phyloP scores from a whole-genome alignment of 1,139 yeast species.

The Sugiyamaella pinicola region DNA sequence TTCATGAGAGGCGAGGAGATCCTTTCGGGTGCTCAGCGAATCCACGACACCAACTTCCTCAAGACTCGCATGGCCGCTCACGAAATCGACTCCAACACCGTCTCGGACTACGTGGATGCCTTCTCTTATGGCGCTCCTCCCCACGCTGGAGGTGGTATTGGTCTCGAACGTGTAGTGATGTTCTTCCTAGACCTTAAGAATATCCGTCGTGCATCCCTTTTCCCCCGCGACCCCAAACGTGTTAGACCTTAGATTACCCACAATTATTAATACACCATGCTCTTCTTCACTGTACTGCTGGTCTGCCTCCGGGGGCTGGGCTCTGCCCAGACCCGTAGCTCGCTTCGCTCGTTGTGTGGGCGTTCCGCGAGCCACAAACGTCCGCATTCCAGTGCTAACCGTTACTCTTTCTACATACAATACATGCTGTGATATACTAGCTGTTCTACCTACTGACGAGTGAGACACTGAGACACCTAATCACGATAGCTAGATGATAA shows the following conservation, averaged over 20 bases:
- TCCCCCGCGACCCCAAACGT: conserved; percentile 99
- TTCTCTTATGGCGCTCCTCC: conserved; percentile 96
- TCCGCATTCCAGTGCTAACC: too few species aligned
- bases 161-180: conserved; percentile 98
- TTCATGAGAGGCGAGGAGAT: conserved; percentile 99
- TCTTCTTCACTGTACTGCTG: too few species aligned
- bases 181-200: conserved; percentile 94
- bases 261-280: too few species aligned
- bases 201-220: conserved; percentile 94
- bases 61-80: conserved; percentile 79
- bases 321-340: neutral
- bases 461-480: too few species aligned
- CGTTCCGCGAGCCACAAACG: too few species aligned
- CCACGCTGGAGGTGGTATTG: conserved; percentile 99
- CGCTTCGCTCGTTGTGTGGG: neutral
- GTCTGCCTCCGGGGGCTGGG: neutral
- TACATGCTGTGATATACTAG: too few species aligned
- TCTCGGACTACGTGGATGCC: conserved; percentile 88
- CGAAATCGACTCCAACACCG: conserved; percentile 77
- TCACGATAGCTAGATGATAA: too few species aligned
- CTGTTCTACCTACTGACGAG: too few species aligned
- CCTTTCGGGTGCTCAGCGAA: conserved; percentile 98
- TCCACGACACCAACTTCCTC: conserved; percentile 87
- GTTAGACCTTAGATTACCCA: conserved; percentile 61
- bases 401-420: too few species aligned